Evolutionary conservation across 768 basidiomycete species (phyloP).

Genomic region (Suillus occidentalis): DNA sequence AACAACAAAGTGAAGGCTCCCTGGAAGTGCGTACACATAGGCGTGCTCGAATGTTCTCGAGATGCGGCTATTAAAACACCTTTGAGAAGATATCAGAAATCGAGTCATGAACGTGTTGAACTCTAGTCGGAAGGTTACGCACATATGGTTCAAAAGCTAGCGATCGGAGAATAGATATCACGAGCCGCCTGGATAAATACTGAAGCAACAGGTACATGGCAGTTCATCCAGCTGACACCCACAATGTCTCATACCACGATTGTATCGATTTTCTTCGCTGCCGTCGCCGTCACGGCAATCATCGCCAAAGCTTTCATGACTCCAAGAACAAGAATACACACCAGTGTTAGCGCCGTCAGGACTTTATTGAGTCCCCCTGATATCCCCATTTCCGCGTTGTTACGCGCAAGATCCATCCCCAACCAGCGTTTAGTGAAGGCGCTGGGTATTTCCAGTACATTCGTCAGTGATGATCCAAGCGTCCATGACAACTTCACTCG

Average conservation of each 20-base stretch:
- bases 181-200: neutral
- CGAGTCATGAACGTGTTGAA: neutral
- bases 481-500: constrained; percentile 30
- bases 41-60: neutral
- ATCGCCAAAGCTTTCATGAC: neutral
- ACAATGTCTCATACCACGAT: neutral
- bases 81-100: neutral
- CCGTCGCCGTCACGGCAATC: neutral
- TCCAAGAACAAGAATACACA: constrained; percentile 16
- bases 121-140: neutral
- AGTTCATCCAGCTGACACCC: neutral
- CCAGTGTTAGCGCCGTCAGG: constrained; percentile 2
- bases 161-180: neutral
- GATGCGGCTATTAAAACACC: neutral
- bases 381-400: constrained; percentile 13
- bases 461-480: constrained; percentile 41
- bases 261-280: neutral
- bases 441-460: constrained; percentile 45
- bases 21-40: neutral
- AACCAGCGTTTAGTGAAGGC: constrained; percentile 28
- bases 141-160: neutral
- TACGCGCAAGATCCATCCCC: constrained; percentile 19
- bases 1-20: neutral
- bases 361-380: constrained; percentile 18
- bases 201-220: neutral